Base-by-base conservation (phyloP, 2,329 filamentous ascomycete genomes). In the Xylariaceae sp. region DNA sequence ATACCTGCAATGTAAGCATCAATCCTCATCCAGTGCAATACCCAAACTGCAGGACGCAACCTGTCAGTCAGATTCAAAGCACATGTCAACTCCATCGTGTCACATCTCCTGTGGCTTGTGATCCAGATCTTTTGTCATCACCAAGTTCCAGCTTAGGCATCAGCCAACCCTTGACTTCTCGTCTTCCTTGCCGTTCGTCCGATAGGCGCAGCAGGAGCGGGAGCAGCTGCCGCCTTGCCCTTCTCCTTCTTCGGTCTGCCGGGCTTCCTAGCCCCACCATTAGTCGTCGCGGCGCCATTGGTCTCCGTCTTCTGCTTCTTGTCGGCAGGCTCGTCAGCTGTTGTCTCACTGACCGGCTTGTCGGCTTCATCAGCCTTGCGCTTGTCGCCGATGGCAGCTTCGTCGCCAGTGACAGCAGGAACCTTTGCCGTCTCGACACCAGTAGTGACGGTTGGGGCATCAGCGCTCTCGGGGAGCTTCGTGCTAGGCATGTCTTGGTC, bases 281-380 rank as follows among this genome's bases (percentile, higher is more conserved):
- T 66, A 22, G 61, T 58, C 42, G 57, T 48, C 42, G 57, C 47
- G 36, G 60, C 61, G 39, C 71, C 68, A 40, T 71, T 68, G 6
- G 70, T 65, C 4, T 28, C 22, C 7, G 22, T 28, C 58, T 72
- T 75, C 47, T 67, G 64, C 56, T 76, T 76, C 62, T 76, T 76
- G 41, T 69, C 69, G 1, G 60, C 54, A 3, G 64, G 65, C 51
- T 67, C 67, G 7, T 28, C 22, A 28, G 22, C 22, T 28, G 22
- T 28, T 5, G 60, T 55, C 18, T 59, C 49, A 6, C 54, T 43
- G 31, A 56, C 40, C 7, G 56, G 54, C 9, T 50, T 43, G 4
- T 17, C 45, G 9, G 54, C 42, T 9, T 6, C 56, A 9, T 59
- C 57, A 42, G 60, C 53, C 48, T 68, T 68, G 47, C 66, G 62